Base-by-base conservation (phyloP, 73 alveolate species). In the Symbiodinium pilosum region DNA sequence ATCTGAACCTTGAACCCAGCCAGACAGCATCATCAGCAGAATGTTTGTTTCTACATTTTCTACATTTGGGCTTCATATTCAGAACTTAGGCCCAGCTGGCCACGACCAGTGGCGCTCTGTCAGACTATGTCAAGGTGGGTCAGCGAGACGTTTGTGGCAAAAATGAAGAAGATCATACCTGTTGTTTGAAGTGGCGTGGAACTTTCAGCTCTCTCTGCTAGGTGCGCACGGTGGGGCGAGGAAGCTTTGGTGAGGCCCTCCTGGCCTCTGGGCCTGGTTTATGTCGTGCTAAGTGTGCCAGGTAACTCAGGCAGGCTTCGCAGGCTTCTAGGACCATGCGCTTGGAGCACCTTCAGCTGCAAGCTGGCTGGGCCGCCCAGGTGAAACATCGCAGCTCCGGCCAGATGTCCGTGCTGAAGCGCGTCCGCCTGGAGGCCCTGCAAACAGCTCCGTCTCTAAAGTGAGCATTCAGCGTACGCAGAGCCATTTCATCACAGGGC, bases 221-320 rank as follows among this genome's bases (percentile, higher is more conserved):
- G 97, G 97, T 91, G 83, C 97, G 97, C 54, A 91, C 97, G n/a
- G 97, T 91, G 75, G 97, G 97, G 77, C 97, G 97, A 24, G 97
- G 97, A 21, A 91, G 97, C 97, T 91, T 91, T 52, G 97, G 97
- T 54, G 97, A 91, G 54, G 97, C 97, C 24, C 81, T 91, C 89
- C 77, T 91, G 81, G 81, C 41, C 81, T 2, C 81, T 64, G 38
- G 81, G 30, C 38, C 30, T 26, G 81, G 30, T n/a, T n/a, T n/a
- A n/a, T n/a, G n/a, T n/a, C n/a, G n/a, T n/a, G n/a, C n/a, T n/a
- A n/a, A n/a, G n/a, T n/a, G n/a, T n/a, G n/a, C n/a, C n/a, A n/a
- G n/a, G n/a, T n/a, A n/a, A n/a, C n/a, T n/a, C n/a, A n/a, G n/a
- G n/a, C n/a, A n/a, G n/a, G n/a, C n/a, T n/a, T n/a, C n/a, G n/a